These are phyloP conservation scores for Favolaschia claudopus DNA, from an alignment of 768 basidiomycete species.

Conservation along the genomic window DNA sequence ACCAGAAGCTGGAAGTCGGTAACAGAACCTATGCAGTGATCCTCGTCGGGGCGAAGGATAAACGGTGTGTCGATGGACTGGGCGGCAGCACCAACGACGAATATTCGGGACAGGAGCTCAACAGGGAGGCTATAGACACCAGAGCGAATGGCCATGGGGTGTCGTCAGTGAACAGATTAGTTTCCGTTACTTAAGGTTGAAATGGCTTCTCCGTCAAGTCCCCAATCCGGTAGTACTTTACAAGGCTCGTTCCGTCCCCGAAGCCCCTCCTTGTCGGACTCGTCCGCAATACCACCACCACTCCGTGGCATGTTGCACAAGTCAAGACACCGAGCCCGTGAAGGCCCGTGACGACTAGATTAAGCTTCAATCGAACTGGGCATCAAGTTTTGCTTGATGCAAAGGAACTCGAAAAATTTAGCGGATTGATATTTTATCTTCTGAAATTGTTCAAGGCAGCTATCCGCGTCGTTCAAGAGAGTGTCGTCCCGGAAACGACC, in stretches of 20 bases:
- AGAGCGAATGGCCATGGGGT: slow-evolving; percentile 12
- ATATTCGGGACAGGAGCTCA: slow-evolving; percentile 66
- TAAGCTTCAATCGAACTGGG: no score
- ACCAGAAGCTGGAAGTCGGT: slow-evolving; percentile 61
- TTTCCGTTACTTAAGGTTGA: slow-evolving; percentile 19
- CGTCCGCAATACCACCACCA: slow-evolving; percentile 9
- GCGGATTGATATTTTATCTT: no score
- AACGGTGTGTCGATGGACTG: slow-evolving; percentile 56
- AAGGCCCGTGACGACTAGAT: no score
- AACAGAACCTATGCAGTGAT: slow-evolving; percentile 47
- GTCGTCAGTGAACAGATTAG: not conserved
- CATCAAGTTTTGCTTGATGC: no score
- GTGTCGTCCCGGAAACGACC: no score
- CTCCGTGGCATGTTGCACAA: slow-evolving; percentile 7
- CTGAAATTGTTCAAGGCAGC: no score
- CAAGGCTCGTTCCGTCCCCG: not conserved
- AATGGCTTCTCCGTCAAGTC: not conserved
- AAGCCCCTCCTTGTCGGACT: slow-evolving; percentile 12
- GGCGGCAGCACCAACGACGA: slow-evolving; percentile 57
- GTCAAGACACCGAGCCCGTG: no score
- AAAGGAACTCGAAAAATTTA: no score
- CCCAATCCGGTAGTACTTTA: slow-evolving; percentile 11
- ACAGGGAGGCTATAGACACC: slow-evolving; percentile 57
- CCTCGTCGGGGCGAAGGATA: slow-evolving; percentile 55
- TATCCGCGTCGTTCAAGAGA: not conserved